Base-by-base conservation (phyloP, 1,284 basidiomycete genomes). In the Malassezia caprae region DNA sequence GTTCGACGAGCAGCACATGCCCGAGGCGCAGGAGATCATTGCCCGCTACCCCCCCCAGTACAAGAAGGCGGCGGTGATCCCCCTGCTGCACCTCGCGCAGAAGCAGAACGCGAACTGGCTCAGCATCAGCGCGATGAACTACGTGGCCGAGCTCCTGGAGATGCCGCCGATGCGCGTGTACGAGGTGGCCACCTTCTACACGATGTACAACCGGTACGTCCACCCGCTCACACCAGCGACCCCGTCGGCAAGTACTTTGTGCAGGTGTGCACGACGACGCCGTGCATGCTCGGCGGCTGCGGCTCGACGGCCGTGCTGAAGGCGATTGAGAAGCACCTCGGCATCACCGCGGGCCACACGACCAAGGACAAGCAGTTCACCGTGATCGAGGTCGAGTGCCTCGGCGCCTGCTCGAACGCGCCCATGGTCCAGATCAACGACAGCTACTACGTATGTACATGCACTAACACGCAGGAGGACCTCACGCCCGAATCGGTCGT, bases 151-250 rank as follows among this genome's bases (percentile, higher is more conserved):
- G 41, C 78, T 93, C 34, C 81, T 98, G 51, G 89, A 88, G 72
- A 88, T 99, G 84, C 88, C 88, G 8, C 88, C 89, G 51, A 98
- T 98, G 94, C 85, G 93, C 17, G 94, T 98, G 6, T 99, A 98
- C 77, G 94, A 99, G 78, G 94, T 99, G 48, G 93, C 94, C 12
- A 94, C 90, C 11, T 98, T 98, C 79, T 98, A 98, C 78, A 98
- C 93, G 64, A 96, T 98, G 93, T 96, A 69, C 57, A 69, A 72
- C 63, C 64, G 67, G 53, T 59, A 50, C 21, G 57, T 53, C 13
- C 43, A 24, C n/a, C 15, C 5, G n/a, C 44, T 46, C 10, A 46
- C 44, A 6, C 8, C n/a, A 89, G 89, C 47, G 90, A 94, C 77
- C 94, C 93, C 7, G 90, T 96, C 57, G 93, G 90, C 51, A 80